Evolutionary conservation across 2,329 filamentous ascomycete genomes (phyloP).

Genomic region (Sclerotinia spermophila): DNA sequence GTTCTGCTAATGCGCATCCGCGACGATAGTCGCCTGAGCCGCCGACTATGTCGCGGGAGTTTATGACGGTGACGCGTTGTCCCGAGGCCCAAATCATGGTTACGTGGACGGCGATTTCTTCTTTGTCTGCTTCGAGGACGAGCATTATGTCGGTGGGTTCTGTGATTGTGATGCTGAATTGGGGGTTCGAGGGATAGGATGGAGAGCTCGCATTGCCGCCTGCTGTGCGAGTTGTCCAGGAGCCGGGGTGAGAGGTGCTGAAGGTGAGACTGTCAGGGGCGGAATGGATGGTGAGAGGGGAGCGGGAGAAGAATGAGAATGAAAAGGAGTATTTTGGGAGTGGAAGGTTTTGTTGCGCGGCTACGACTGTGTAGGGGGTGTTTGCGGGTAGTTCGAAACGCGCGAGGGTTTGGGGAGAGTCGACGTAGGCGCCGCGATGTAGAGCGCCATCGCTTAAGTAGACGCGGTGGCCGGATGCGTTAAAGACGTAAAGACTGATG

Average conservation of each 20-base stretch:
- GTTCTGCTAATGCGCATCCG: conserved; percentile 68
- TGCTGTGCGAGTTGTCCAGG: conserved; percentile 76
- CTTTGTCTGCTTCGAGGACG: conserved; percentile 64
- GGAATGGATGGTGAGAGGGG: conserved; percentile 55
- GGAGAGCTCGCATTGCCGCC: conserved; percentile 78
- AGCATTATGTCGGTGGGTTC: conserved; percentile 62
- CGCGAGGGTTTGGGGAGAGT: conserved; percentile 87
- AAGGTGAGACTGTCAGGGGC: conserved; percentile 44
- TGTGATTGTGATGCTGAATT: conserved; percentile 66
- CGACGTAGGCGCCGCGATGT: conserved; percentile 80
- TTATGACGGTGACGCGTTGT: conserved; percentile 65
- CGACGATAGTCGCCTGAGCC: conserved; percentile 87
- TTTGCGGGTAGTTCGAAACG: conserved; percentile 57
- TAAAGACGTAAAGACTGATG: conserved; percentile 82
- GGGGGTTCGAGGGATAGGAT: conserved; percentile 80
- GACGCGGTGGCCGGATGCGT: conserved; percentile 65
- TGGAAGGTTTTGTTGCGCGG: conserved; percentile 76
- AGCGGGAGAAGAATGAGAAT: conserved; percentile 73
- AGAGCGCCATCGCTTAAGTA: conserved; percentile 69
- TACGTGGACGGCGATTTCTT: conserved; percentile 74
- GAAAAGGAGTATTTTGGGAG: conserved; percentile 77
- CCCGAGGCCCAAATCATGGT: conserved; percentile 78
- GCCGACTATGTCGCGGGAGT: conserved; percentile 71
- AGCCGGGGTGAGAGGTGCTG: conserved; percentile 55
- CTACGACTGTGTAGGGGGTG: conserved; percentile 57